Evolutionary conservation across 441 rosid species (phyloP).

Genomic region (Flueggea neowawraea): DNA sequence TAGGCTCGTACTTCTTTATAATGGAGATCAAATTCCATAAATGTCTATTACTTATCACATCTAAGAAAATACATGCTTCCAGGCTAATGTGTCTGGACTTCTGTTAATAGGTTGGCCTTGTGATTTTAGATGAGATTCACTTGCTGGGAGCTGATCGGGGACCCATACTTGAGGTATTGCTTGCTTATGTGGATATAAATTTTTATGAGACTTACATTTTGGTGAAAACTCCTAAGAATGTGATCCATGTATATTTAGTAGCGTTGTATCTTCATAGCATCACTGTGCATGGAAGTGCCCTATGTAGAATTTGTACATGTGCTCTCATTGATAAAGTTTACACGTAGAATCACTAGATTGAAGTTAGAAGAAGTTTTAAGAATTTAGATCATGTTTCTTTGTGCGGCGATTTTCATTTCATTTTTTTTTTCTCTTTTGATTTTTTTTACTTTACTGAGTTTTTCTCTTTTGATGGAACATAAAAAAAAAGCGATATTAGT

Average conservation of each 20-base stretch:
- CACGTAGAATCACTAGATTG: no score
- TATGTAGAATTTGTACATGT: no score
- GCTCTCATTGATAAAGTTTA: no score
- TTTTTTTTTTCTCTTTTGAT: no score
- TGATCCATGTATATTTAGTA: not conserved
- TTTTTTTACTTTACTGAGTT: no score
- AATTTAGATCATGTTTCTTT: no score
- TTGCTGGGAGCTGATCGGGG: slow-evolving; percentile 99
- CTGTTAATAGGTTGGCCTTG: slow-evolving; percentile 82
- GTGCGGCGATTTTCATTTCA: no score
- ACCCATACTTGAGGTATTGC: slow-evolving; percentile 96
- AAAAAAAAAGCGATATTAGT: no score
- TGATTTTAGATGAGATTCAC: slow-evolving; percentile 99
- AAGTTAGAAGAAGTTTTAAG: no score
- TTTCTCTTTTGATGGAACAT: no score
- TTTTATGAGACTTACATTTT: not conserved
- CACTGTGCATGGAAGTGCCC: no score
- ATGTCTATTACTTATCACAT: slow-evolving; percentile 7
- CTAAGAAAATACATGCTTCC: not conserved
- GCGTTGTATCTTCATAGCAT: no score
- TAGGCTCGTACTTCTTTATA: slow-evolving; percentile 7
- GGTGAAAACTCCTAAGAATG: not conserved
- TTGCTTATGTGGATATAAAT: not conserved
- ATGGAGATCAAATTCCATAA: not conserved
- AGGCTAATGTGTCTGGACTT: slow-evolving; percentile 13